A percentile compares a stretch with the other conserved stretches of the same genome.
phyloP scores from a whole-genome alignment of 1,139 yeast genomes.

The Lodderomyces parapsilosis region DNA sequence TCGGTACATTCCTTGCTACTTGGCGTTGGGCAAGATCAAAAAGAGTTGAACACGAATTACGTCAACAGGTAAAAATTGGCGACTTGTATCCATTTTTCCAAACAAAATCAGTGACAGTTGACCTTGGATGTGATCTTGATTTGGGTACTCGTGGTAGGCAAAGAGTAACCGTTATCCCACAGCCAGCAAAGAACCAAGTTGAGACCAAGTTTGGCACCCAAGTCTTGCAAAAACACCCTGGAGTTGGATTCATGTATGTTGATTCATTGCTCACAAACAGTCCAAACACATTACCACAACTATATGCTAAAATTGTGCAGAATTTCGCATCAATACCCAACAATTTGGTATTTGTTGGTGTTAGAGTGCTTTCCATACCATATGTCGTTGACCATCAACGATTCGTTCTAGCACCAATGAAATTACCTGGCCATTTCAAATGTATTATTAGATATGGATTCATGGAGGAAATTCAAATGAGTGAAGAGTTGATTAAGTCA shows the following conservation, averaged over 20 bases:
- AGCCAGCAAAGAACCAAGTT: background rate
- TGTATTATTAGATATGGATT: constrained; percentile 48
- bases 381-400: constrained; percentile 32
- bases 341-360: constrained; percentile 40
- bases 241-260: constrained; percentile 43
- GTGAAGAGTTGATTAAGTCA: constrained; percentile 22
- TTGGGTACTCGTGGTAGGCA: background rate
- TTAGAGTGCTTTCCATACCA: constrained; percentile 43
- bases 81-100: constrained; percentile 26
- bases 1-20: constrained; percentile 31
- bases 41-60: constrained; percentile 37
- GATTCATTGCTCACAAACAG: constrained; percentile 31
- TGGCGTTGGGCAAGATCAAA: constrained; percentile 51
- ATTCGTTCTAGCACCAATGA: constrained; percentile 37
- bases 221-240: constrained; percentile 26
- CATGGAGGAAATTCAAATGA: constrained; percentile 39
- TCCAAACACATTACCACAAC: constrained; percentile 43
- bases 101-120: constrained; percentile 19
- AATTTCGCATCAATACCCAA: constrained; percentile 44
- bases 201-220: constrained; percentile 21
- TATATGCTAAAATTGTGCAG: constrained; percentile 33
- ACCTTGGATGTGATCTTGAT: constrained; percentile 18
- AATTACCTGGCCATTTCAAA: constrained; percentile 43
- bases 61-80: constrained; percentile 27
- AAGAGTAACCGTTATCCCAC: background rate